Percentiles rank a stretch among this genome's conserved stretches.
Conservation (phyloP, 352 stramenopile genomes). For the Globisporangium orthogonon region DNA sequence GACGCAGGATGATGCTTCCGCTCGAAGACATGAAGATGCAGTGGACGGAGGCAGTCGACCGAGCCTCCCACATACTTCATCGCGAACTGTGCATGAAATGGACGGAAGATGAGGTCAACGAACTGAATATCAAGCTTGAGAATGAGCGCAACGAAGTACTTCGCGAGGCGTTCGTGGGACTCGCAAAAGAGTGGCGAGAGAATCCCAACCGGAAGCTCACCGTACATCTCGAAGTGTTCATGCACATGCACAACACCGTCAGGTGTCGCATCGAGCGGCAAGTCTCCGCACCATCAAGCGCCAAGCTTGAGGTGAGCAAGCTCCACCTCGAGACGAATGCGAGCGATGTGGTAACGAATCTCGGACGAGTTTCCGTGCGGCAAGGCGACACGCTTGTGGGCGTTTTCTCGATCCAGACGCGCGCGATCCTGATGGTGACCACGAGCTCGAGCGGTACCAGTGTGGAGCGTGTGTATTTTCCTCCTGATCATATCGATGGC, state of each 20-base stretch:
- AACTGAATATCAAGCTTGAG: not conserved
- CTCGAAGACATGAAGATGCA: slow-evolving; percentile 16
- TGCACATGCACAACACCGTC: not conserved
- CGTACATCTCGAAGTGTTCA: not conserved
- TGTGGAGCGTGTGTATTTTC: slow-evolving; percentile 13
- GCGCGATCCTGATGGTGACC: slow-evolving; percentile 6
- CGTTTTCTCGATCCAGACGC: slow-evolving; percentile 9
- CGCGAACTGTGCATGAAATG: not conserved
- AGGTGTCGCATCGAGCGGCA: not conserved
- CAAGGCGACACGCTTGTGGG: slow-evolving; percentile 1
- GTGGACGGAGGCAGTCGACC: slow-evolving; percentile 26
- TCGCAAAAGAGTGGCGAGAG: not conserved
- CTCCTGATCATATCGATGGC: not conserved
- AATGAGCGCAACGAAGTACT: not conserved
- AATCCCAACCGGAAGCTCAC: not conserved
- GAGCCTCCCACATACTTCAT: slow-evolving; percentile 14
- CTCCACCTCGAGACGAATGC: not conserved
- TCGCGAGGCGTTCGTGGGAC: not conserved
- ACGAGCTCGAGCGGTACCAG: not conserved
- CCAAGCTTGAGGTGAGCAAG: slow-evolving; percentile 9
- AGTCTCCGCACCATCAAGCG: not conserved
- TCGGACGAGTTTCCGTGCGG: slow-evolving; percentile 4
- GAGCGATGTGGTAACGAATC: not conserved
- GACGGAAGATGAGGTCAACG: not conserved
- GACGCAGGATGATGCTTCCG: slow-evolving; percentile 5